A percentile compares a stretch with the other conserved stretches of the same genome.
These are phyloP conservation scores for Brassica carinata DNA, from an alignment of 345 rosid species.

Conservation along the genomic window DNA sequence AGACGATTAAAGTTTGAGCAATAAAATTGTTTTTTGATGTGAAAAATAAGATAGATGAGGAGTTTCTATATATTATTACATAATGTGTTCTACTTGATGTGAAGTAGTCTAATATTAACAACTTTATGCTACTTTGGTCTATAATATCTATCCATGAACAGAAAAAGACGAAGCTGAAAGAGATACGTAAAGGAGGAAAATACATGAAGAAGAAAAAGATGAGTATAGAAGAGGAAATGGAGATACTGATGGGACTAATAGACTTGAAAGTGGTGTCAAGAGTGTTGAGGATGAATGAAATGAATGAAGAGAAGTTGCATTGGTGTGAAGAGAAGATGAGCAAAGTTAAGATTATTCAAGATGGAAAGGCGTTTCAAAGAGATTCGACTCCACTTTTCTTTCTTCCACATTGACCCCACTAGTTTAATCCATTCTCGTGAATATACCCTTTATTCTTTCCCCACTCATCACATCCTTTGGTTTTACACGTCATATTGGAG, in stretches of 20 bases:
- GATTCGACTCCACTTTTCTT: constrained; percentile 89
- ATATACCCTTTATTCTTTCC: constrained; percentile 43
- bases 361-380: constrained; percentile 75
- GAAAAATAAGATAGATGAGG: no score
- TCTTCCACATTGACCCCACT: constrained; percentile 78
- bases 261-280: constrained; percentile 92
- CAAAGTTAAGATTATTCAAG: constrained; percentile 66
- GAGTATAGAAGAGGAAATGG: constrained; percentile 78
- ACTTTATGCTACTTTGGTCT: not conserved
- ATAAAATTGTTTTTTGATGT: no score
- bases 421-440: constrained; percentile 12
- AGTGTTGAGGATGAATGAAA: constrained; percentile 73
- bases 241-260: constrained; percentile 83
- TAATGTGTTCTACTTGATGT: not conserved
- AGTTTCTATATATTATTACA: no score
- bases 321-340: constrained; percentile 99
- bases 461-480: constrained; percentile 26
- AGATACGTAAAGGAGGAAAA: constrained; percentile 60
- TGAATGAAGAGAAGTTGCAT: constrained; percentile 76
- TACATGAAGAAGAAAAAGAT: constrained; percentile 75
- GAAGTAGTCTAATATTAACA: not conserved
- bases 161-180: constrained; percentile 86
- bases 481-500: constrained; percentile 33
- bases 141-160: constrained; percentile 30
- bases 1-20: no score